Evolutionary conservation across 1,284 basidiomycete genomes (phyloP), one percentile per base, ranked within the genome.

Genomic region (Salmacisia buchloeana): DNA sequence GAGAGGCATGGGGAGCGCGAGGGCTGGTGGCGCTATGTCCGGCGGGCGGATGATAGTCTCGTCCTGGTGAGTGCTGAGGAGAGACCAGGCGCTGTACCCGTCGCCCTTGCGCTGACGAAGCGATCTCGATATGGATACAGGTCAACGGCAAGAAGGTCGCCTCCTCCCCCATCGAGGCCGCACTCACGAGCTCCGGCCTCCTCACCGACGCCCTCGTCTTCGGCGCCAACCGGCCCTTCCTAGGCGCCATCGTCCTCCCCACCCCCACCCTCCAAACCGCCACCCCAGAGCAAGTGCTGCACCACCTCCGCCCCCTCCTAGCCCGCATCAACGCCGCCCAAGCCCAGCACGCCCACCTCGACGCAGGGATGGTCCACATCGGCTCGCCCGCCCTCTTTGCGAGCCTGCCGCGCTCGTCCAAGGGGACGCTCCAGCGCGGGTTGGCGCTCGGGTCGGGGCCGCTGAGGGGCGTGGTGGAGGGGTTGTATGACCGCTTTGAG

Each of bases 141-240:
- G 60, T 62, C 25, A 69, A 67, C 21, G 73, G 73, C 13, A 73
- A 75, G 52, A 75, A 75, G 46, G 67, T 63, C 2, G 63, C 63
- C 1, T 58, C 70, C 0, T 58, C 65, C 0, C 36, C 64, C 4
- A 69, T 67, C 13, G 73, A 75, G 60, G 33, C 38, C 2, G 63
- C 59, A 36, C 59, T 75, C n/a, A 67, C 66, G 35, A 31, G 59
- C 1, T 58, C 59, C 3, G 25, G 45, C 0, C 34, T 68, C 18
- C 66, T 75, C 5, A 35, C 43, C 0, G 71, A 75, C 15, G 69
- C 71, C 10, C 69, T 75, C 31, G 69, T 68, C 2, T 75, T 75
- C 23, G 73, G 73, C n/a, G 62, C 68, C 12, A 70, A 71, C 41
- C 52, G 71, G 38, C 68, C 69, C 10, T 65, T 72, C 23, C 59